phyloP scores from a whole-genome alignment of 2,329 filamentous ascomycete species.

The Venturia carpophila region DNA sequence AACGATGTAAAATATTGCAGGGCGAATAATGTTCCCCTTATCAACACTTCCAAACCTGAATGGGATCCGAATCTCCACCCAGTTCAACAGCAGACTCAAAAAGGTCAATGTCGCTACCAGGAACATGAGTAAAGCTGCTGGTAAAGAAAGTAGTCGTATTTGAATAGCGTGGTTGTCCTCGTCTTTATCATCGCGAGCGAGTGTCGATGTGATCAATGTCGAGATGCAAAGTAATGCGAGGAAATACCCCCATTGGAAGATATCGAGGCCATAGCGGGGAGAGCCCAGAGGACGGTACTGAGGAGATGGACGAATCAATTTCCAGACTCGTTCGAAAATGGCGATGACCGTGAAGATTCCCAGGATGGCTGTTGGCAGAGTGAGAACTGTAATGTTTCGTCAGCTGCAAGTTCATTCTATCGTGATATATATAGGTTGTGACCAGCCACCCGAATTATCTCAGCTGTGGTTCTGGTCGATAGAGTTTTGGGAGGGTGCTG shows the following conservation, averaged over 20 bases:
- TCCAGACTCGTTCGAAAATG: constrained; percentile 13
- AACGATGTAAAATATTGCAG: constrained; percentile 56
- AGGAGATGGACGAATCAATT: constrained; percentile 7
- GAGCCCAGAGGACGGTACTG: constrained; percentile 12
- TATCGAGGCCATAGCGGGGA: constrained; percentile 15
- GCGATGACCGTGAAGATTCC: constrained; percentile 18
- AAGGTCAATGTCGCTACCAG: constrained; percentile 14
- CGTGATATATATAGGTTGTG: not conserved
- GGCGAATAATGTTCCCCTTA: constrained; percentile 24
- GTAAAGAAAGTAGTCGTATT: constrained; percentile 15
- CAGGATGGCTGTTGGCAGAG: constrained; percentile 14
- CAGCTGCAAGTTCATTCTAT: no score
- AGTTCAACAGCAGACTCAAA: constrained; percentile 14
- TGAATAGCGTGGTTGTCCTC: constrained; percentile 14
- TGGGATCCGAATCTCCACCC: not conserved
- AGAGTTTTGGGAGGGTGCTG: not conserved
- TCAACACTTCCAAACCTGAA: constrained; percentile 14
- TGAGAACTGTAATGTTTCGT: not conserved
- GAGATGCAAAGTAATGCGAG: constrained; percentile 12
- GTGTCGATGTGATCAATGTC: constrained; percentile 12
- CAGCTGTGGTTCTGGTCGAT: not conserved
- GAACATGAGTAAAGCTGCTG: constrained; percentile 15
- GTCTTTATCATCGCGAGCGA: constrained; percentile 14
- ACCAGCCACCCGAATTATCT: not conserved
- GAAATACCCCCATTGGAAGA: constrained; percentile 19